Percentiles rank a stretch among this genome's conserved stretches.
phyloP scores from a whole-genome alignment of 1,284 basidiomycete genomes.

The Vanrija sp. region DNA sequence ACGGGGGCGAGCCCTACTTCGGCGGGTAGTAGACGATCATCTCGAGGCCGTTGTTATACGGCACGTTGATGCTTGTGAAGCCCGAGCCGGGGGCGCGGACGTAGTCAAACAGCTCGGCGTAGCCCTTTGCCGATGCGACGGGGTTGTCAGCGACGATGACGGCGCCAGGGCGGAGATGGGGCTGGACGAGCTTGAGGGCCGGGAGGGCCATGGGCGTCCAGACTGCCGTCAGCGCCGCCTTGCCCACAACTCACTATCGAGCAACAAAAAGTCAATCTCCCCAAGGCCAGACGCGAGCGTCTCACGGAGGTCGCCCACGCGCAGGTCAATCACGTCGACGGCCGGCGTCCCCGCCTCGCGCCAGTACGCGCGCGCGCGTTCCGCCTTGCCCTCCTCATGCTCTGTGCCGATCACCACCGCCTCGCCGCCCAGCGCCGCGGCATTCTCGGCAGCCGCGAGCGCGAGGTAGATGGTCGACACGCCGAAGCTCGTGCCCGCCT shows the following conservation, averaged over 20 bases:
- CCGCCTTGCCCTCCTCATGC: slow-evolving; percentile 26
- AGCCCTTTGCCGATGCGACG: slow-evolving; percentile 14
- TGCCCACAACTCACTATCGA: slow-evolving; percentile 28
- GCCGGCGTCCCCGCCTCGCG: slow-evolving; percentile 20
- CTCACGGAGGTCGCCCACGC: slow-evolving; percentile 31
- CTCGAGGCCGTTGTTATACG: slow-evolving; percentile 25
- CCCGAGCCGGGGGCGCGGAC: neutral
- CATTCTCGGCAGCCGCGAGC: slow-evolving; percentile 22
- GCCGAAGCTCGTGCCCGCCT: slow-evolving; percentile 33
- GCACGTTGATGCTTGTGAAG: slow-evolving; percentile 13
- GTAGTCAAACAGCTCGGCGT: slow-evolving; percentile 20
- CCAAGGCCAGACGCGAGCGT: slow-evolving; percentile 25
- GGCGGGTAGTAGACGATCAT: slow-evolving; percentile 20
- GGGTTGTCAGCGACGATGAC: slow-evolving; percentile 23
- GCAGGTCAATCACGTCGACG: slow-evolving; percentile 22
- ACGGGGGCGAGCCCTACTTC: too few relatives aligned
- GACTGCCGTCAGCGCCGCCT: slow-evolving; percentile 12
- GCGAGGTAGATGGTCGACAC: slow-evolving; percentile 37
- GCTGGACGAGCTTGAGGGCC: slow-evolving; percentile 20
- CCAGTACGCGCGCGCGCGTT: slow-evolving; percentile 20
- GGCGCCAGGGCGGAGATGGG: slow-evolving; percentile 22
- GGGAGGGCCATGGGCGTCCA: slow-evolving; percentile 31
- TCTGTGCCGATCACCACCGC: slow-evolving; percentile 32
- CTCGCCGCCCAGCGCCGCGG: slow-evolving; percentile 1
- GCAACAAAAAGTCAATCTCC: slow-evolving; percentile 24